Evolutionary conservation across 2,329 filamentous ascomycete species (phyloP), one percentile per base, ranked within the genome.

Genomic region (Beauveria sp.): DNA sequence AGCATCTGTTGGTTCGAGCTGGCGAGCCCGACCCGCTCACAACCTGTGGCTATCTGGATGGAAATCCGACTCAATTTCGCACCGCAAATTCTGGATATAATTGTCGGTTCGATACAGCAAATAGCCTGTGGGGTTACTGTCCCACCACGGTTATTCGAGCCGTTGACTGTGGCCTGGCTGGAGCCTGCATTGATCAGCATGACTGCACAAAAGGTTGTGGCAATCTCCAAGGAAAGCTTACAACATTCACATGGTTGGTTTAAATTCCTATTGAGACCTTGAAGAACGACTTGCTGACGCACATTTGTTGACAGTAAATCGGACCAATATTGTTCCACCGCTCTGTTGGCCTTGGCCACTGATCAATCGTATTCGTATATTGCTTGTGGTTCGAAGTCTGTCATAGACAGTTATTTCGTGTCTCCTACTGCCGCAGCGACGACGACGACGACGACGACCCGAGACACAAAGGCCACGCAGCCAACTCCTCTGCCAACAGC

Each of bases 181-280:
- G 58, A 34, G 52, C 50, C 28, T 61, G 58, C 41, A 40, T 54
- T 20, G 58, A 61, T 28, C 24, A 41, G 18, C 18, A 55, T 22
- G 51, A 50, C 26, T 61, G 58, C 50, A 28, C 22, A 18, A 41
- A 56, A 20, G 72, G 71, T 6, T 77, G 75, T 52, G 74, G 73
- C 0, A 66, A 64, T 1, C 62, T 63, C 0, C 64, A 62, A 2
- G 28, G 62, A 2, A 63, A 61, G 1, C 47, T 74, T 12, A 71
- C 70, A 2, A 76, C 74, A 0, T 70, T 73, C 51, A 72, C 70
- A 5, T 77, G 73, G 74, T 76, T 65, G 47, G 14, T 20, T 14
- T 51, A 37, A 30, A 28, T 5, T 30, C 41, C 14, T 14, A n/a
- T 34, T 47, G 40, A 59, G 46, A 18, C 54, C 22, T 61, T 59